These are phyloP conservation scores for Clathrospora elynae DNA, from an alignment of 2,329 filamentous ascomycete genomes.

Conservation along the genomic window DNA sequence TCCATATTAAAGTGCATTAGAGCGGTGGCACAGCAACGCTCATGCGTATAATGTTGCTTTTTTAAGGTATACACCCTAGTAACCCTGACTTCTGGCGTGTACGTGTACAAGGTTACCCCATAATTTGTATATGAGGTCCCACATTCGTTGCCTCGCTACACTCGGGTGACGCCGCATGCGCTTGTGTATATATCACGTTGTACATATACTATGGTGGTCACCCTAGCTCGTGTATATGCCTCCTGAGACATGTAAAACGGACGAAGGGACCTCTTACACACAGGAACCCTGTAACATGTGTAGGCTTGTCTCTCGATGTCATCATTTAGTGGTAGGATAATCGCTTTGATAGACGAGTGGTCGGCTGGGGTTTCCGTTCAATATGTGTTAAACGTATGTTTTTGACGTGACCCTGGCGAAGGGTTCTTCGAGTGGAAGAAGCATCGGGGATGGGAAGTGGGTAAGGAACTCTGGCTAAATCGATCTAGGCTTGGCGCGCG, in stretches of 20 bases:
- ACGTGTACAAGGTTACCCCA: conserved; percentile 4
- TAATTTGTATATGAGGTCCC: conserved; percentile 7
- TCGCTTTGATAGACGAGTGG: conserved; percentile 31
- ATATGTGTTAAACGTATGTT: conserved; percentile 17
- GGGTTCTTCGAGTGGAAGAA: conserved; percentile 2
- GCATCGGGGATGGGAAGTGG: neutral
- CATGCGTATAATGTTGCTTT: neutral
- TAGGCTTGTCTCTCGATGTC: too few species aligned
- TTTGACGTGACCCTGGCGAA: conserved; percentile 8
- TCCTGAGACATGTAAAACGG: neutral
- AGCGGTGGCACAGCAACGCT: too few species aligned
- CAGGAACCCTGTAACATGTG: neutral
- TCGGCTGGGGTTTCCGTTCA: conserved; percentile 1
- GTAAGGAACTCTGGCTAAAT: conserved; percentile 22
- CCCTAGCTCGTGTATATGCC: too few species aligned
- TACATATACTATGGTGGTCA: too few species aligned
- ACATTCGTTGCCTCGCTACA: neutral
- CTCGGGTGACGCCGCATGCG: conserved; percentile 6
- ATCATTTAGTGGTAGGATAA: too few species aligned
- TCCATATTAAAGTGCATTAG: too few species aligned
- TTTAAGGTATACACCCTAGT: neutral
- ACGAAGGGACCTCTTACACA: neutral
- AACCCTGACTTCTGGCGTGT: conserved; percentile 1
- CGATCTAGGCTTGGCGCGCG: conserved; percentile 18
- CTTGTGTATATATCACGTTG: neutral